phyloP scores from a whole-genome alignment of 73 alveolate genomes.

The Paramecium sexaurelia region DNA sequence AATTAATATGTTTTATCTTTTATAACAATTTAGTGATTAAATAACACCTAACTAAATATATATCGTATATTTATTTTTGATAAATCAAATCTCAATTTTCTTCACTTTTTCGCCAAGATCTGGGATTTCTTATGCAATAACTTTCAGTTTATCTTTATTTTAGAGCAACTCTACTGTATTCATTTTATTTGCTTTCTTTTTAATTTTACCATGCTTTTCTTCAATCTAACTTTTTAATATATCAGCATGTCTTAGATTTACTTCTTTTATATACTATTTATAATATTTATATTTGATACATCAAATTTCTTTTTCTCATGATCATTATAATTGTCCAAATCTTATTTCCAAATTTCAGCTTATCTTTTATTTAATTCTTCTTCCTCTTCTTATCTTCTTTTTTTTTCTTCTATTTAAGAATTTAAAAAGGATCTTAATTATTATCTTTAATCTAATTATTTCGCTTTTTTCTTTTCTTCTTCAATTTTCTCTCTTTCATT shows the following conservation, averaged over 20 bases:
- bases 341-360: slow-evolving; percentile 71
- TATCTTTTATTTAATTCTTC: slow-evolving; percentile 64
- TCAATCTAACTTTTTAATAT: slow-evolving; percentile 51
- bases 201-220: slow-evolving; percentile 42
- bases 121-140: slow-evolving; percentile 53
- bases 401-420: slow-evolving; percentile 64
- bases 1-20: too few species aligned
- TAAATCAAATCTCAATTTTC: slow-evolving; percentile 34
- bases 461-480: slow-evolving; percentile 51
- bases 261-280: slow-evolving; percentile 59
- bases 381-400: slow-evolving; percentile 58
- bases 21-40: too few species aligned
- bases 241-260: slow-evolving; percentile 63
- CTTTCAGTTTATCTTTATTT: slow-evolving; percentile 60
- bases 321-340: slow-evolving; percentile 63
- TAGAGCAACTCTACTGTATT: slow-evolving; percentile 57
- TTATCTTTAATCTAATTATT: slow-evolving; percentile 46
- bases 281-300: background rate
- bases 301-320: slow-evolving; percentile 64
- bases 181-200: slow-evolving; percentile 57
- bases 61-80: background rate
- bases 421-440: slow-evolving; percentile 60
- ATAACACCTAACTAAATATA: background rate
- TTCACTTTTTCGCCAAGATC: slow-evolving; percentile 46
- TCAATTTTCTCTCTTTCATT: slow-evolving; percentile 65